Conservation (phyloP, 202 grass and related monocot species). For the Setaria italica region DNA sequence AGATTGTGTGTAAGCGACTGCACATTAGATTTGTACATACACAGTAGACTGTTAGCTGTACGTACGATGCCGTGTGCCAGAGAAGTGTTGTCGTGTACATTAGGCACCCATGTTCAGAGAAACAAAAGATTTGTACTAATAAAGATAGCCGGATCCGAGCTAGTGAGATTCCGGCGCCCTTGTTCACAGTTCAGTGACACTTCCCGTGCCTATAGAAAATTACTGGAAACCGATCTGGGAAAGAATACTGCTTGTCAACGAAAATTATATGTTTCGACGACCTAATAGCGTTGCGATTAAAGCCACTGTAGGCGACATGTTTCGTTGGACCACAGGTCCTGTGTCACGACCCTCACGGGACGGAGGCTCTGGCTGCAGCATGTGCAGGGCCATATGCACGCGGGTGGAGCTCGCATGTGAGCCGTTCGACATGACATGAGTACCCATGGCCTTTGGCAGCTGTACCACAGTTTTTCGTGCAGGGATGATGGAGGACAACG, state of each 20-base stretch:
- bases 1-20: constrained; percentile 31
- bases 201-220: neutral
- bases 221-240: neutral
- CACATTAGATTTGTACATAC: neutral
- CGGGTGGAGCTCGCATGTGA: constrained; percentile 28
- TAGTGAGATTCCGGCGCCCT: neutral
- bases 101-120: neutral
- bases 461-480: constrained; percentile 27
- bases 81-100: neutral
- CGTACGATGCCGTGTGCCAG: neutral
- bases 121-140: neutral
- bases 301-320: neutral
- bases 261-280: no score
- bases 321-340: neutral
- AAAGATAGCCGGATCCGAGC: neutral
- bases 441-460: neutral
- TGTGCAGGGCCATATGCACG: constrained; percentile 8
- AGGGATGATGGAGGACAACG: neutral
- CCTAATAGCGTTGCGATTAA: no score
- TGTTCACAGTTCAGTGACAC: neutral
- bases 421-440: constrained; percentile 6
- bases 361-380: neutral
- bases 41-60: neutral
- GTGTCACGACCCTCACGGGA: neutral
- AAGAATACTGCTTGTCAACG: neutral